Conservation (phyloP, 768 basidiomycete genomes). For the Calocera cornea region DNA sequence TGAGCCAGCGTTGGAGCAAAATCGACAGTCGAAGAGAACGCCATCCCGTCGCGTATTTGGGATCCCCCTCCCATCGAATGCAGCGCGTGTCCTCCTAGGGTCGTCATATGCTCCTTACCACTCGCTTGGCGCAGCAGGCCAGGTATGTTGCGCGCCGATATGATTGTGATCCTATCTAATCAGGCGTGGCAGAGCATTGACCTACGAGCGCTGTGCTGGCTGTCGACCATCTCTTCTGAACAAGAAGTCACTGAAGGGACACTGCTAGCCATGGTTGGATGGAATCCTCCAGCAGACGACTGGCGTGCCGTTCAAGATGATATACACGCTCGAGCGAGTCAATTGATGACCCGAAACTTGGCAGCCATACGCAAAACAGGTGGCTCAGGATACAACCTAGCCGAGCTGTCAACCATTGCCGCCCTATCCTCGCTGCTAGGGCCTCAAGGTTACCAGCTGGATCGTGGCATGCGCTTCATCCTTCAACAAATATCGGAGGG, state of each 20-base stretch:
- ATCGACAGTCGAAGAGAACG: too few relatives aligned
- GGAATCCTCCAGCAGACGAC: neutral
- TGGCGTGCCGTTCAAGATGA: neutral
- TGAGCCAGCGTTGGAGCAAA: too few relatives aligned
- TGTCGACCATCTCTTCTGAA: neutral
- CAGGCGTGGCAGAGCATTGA: neutral
- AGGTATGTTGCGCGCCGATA: too few relatives aligned
- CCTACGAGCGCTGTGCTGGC: neutral
- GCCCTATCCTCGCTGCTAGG: neutral
- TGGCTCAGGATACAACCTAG: too few relatives aligned
- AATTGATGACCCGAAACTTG: neutral
- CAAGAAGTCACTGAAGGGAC: neutral
- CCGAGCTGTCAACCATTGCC: neutral
- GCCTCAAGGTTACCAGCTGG: neutral
- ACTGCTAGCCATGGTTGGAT: neutral
- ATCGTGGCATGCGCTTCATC: neutral
- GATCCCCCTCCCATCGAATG: too few relatives aligned
- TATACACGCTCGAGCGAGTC: neutral
- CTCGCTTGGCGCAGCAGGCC: too few relatives aligned
- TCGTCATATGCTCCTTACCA: too few relatives aligned
- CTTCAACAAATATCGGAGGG: neutral
- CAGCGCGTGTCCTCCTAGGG: too few relatives aligned
- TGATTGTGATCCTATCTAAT: too few relatives aligned
- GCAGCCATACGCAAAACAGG: neutral
- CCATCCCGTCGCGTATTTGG: too few relatives aligned